Conservation (phyloP, 257 asterid species). For the Paraleonurus japonicus region DNA sequence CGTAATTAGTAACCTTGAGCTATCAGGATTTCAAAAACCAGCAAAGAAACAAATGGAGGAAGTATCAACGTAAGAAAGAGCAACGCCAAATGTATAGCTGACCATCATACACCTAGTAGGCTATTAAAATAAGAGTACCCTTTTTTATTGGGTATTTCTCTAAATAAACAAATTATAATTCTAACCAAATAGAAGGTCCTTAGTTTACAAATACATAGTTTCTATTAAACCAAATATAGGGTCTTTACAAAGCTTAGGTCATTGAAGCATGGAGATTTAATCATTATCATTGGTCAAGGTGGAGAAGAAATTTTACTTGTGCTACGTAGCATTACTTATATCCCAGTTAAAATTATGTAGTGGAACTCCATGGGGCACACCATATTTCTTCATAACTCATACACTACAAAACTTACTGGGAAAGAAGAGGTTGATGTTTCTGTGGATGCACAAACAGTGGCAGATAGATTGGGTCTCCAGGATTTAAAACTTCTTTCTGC, state of each 20-base stretch:
- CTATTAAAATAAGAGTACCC: neutral
- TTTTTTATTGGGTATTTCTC: neutral
- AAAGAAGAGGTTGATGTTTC: constrained; percentile 17
- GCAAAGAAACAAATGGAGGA: neutral
- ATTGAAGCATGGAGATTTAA: no score
- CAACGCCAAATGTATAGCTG: neutral
- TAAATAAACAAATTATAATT: neutral
- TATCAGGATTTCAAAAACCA: constrained; percentile 10
- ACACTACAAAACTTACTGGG: constrained; percentile 36
- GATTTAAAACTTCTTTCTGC: constrained; percentile 38
- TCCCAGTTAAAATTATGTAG: no score
- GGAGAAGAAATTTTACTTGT: no score
- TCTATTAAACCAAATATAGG: no score
- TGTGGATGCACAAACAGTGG: neutral
- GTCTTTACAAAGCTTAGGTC: no score
- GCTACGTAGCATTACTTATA: no score
- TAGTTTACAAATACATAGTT: no score
- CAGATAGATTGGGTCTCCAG: constrained; percentile 38
- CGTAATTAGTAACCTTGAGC: constrained; percentile 39
- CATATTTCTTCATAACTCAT: no score
- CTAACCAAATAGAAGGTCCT: neutral
- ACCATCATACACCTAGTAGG: neutral
- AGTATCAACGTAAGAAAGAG: constrained; percentile 1
- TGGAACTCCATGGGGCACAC: no score
- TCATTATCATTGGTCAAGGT: no score